These are phyloP conservation scores for Cercophora scortea DNA, from an alignment of 495 filamentous ascomycete genomes.

Conservation along the genomic window DNA sequence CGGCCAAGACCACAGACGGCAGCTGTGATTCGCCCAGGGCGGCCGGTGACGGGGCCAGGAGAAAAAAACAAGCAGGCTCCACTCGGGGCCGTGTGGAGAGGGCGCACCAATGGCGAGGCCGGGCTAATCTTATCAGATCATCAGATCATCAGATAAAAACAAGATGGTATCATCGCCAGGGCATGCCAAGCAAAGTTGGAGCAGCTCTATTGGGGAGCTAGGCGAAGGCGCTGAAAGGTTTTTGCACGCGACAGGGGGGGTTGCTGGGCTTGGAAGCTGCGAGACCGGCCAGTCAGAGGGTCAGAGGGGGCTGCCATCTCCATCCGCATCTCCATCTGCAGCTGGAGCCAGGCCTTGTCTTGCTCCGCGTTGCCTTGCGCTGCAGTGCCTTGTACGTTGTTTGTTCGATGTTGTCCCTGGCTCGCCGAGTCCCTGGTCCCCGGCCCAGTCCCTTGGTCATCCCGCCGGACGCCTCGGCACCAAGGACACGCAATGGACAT, in stretches of 20 bases:
- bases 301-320: background rate
- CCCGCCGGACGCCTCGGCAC: too few species aligned
- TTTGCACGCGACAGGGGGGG: too few species aligned
- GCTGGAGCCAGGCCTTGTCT: background rate
- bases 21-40: background rate
- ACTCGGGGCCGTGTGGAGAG: too few species aligned
- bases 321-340: background rate
- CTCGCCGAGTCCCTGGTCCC: too few species aligned
- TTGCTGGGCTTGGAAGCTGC: background rate
- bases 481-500: too few species aligned
- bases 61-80: background rate
- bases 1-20: background rate
- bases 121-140: slow-evolving; percentile 14
- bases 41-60: background rate
- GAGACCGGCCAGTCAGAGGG: background rate
- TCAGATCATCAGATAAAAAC: slow-evolving; percentile 13
- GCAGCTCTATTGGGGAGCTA: background rate
- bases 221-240: background rate
- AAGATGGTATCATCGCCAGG: background rate
- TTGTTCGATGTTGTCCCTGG: too few species aligned
- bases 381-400: too few species aligned
- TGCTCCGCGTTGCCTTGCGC: too few species aligned
- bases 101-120: background rate
- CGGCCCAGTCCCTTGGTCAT: too few species aligned
- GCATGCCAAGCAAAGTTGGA: background rate